Base-by-base conservation (phyloP, 192 early-diverging fungal species). In the Gigaspora rosea region DNA sequence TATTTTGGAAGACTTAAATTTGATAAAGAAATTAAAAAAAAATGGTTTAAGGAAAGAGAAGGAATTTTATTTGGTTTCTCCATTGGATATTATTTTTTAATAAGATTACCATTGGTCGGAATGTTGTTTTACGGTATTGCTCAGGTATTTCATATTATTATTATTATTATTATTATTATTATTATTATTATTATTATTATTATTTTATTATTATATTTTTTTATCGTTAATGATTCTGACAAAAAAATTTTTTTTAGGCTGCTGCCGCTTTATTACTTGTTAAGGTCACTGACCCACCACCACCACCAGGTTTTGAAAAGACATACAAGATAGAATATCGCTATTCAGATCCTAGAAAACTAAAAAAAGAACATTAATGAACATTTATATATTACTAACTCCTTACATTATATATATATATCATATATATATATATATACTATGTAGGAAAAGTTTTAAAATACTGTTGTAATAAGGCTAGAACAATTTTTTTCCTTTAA, bases 11-110 rank as follows among this genome's bases (percentile, higher is more conserved):
- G 88, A 22, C 77, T 88, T 66, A 73, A 80, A 1, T 82, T 89
- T 81, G 78, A 69, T 16, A 78, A 82, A 71, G 79, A 81, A 47
- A 82, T 82, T 51, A 86, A 83, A 67, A 82, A 82, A 22, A 79
- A 84, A 64, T 90, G 89, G 89, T 90, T 88, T 78, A 80, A 74
- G 51, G 82, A 83, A 46, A 78, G 88, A 22, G 84, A 87, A 80
- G 87, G 85, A 70, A 81, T 85, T 13, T 74, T 90, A 16, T 84
- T 90, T 71, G 89, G 87, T 1, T 90, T 89, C 68, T 87, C 87
- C 0, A 82, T 85, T 8, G 86, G 84, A 8, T 85, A 85, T 41
- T 90, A 86, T 78, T 36, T 80, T 16, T 82, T 88, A 15, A 82
- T 82, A 61, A 83, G 82, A 49, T 69, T 90, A 33, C 89, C 89